Conservation (phyloP, 257 asterid species). For the Cinchona pubescens region DNA sequence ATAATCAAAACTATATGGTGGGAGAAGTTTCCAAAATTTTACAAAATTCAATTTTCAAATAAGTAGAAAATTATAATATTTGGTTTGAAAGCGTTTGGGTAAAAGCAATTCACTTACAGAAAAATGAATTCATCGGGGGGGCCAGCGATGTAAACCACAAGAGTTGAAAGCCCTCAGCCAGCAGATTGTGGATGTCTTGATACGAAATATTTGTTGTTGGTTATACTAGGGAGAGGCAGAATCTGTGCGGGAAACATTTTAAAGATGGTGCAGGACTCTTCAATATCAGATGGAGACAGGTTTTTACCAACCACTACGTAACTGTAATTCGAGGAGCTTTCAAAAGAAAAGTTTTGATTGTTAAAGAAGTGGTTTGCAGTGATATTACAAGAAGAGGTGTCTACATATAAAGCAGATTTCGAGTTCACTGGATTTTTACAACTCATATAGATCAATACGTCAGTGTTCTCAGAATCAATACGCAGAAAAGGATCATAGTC, state of each 20-base stretch:
- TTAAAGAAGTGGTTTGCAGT: background rate
- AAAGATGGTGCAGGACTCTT: background rate
- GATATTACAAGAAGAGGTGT: background rate
- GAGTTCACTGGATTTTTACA: background rate
- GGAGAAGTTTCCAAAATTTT: too few relatives aligned
- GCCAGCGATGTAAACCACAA: background rate
- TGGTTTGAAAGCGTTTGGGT: too few relatives aligned
- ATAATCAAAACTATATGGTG: too few relatives aligned
- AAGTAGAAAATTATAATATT: too few relatives aligned
- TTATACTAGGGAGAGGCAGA: background rate
- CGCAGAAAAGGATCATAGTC: background rate
- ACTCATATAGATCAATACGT: background rate
- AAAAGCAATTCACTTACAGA: too few relatives aligned
- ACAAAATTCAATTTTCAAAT: too few relatives aligned
- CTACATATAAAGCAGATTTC: background rate
- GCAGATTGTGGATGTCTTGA: background rate
- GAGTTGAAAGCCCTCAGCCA: background rate
- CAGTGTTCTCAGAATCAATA: fast-evolving
- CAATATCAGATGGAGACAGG: background rate
- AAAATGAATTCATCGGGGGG: too few relatives aligned
- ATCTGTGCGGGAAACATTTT: background rate
- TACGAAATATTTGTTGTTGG: background rate
- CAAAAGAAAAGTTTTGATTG: background rate
- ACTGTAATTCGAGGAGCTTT: background rate
- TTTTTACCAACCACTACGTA: background rate